These are phyloP conservation scores for Boletus edulis DNA, from an alignment of 768 basidiomycete genomes.

Conservation along the genomic window DNA sequence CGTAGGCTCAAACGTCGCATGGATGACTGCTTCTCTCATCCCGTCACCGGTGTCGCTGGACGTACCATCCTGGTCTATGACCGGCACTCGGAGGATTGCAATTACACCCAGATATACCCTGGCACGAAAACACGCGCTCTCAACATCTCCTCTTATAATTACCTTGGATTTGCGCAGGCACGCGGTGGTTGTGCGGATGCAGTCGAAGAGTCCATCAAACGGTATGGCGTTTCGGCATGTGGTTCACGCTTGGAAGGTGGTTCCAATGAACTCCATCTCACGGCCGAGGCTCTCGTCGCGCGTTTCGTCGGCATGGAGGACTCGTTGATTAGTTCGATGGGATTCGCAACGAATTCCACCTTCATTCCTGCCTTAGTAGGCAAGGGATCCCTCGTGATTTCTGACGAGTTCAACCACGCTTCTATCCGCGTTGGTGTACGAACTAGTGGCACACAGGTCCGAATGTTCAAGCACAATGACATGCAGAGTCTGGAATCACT, in stretches of 20 bases:
- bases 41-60: slow-evolving; percentile 92
- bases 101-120: slow-evolving; percentile 71
- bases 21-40: slow-evolving; percentile 93
- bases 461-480: slow-evolving; percentile 98
- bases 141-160: slow-evolving; percentile 98
- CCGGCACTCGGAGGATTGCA: slow-evolving; percentile 79
- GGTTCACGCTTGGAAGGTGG: slow-evolving; percentile 83
- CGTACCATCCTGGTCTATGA: slow-evolving; percentile 87
- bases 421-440: slow-evolving; percentile 93
- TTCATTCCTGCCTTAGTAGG: slow-evolving; percentile 87
- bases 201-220: slow-evolving; percentile 77
- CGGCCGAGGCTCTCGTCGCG: slow-evolving; percentile 84
- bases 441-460: slow-evolving; percentile 81
- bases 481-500: slow-evolving; percentile 79
- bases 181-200: slow-evolving; percentile 93
- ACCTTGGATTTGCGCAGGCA: slow-evolving; percentile 96
- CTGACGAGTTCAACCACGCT: slow-evolving; percentile 95
- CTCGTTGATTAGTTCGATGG: slow-evolving; percentile 89
- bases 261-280: slow-evolving; percentile 78
- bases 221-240: slow-evolving; percentile 77
- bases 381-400: slow-evolving; percentile 93
- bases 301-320: slow-evolving; percentile 90
- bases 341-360: slow-evolving; percentile 94
- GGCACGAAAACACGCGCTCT: slow-evolving; percentile 84
- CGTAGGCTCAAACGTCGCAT: slow-evolving; percentile 91